Evolutionary conservation across 306 rosid species (phyloP), one percentile per base, ranked within the genome.

Genomic region (Ziziphus jujuba): DNA sequence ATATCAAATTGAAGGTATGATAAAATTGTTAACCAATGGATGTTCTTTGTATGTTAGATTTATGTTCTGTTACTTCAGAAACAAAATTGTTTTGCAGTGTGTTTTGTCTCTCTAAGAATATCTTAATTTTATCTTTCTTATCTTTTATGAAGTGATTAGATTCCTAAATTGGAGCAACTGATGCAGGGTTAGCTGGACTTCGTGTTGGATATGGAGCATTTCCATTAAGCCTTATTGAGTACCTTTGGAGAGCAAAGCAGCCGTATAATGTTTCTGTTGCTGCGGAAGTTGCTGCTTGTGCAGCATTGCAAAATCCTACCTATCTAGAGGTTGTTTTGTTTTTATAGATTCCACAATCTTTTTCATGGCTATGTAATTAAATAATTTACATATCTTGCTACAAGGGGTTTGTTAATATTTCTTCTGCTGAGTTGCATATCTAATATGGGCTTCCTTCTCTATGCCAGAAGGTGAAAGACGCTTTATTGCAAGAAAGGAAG

Each of bases 191-290:
- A 71, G 99, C 99, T 24, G 99, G 99, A 75, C 92, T 90, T 68
- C 96, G 99, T 28, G 99, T 93, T 58, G 99, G 99, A 71, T 93
- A 93, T 70, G 99, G 99, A 81, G 97, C 99, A 52, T 90, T 93
- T 84, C 96, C 99, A 19, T 71, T 77, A 79, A 85, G 90, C 73
- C 79, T 93, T 28, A 90, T 93, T n/a, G 89, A 90, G 79, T 93
- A 79, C 74, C 84, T 88, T 31, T 93, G 99, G 99, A 82, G 97
- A 80, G 99, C 97, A 73, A 90, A 93, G 80, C 99, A 93, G 75
- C 99, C 99, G 13, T 93, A 93, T 60, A 93, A 90, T 67, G 99
- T 93, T 11, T 93, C 99, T 36, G 96, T 87, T 67, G 90, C 99
- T 75, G 97, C 99, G 59, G 99, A 93, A 87, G 62, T 93, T 71